Evolutionary conservation across 78 protist genomes (phyloP).

Genomic region (Chrysochromulina parva): DNA sequence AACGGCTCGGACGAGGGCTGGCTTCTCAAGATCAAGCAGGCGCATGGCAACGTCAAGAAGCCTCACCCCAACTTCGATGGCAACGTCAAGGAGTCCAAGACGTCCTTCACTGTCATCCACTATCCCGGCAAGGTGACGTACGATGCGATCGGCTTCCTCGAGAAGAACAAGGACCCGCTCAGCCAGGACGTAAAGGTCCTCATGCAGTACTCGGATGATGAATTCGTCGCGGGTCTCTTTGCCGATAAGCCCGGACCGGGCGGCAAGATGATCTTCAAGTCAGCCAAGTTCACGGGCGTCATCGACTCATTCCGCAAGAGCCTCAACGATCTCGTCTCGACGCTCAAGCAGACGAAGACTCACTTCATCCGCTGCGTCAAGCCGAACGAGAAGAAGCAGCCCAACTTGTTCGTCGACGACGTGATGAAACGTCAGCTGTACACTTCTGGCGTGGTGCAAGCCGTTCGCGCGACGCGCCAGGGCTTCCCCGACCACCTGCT

Average conservation of each 20-base stretch:
- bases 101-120: conserved; percentile 68
- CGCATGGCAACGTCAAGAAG: not conserved
- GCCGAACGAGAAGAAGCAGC: conserved; percentile 56
- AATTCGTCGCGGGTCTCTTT: conserved; percentile 43
- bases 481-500: conserved; percentile 89
- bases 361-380: conserved; percentile 32
- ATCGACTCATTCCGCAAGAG: conserved; percentile 19
- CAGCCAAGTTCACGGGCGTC: conserved; percentile 80
- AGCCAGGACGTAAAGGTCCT: conserved; percentile 49
- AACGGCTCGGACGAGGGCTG: conserved; percentile 69
- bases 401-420: not conserved
- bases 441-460: conserved; percentile 9
- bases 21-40: conserved; percentile 42
- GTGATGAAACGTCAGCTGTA: not conserved
- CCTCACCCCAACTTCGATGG: not conserved
- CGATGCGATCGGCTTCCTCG: conserved; percentile 50
- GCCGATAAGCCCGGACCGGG: conserved; percentile 37
- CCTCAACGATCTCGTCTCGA: not conserved
- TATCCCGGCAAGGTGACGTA: conserved; percentile 82
- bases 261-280: conserved; percentile 74
- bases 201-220: not conserved
- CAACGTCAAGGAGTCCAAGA: not conserved
- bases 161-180: conserved; percentile 81
- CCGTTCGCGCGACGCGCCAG: conserved; percentile 75
- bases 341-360: not conserved